Evolutionary conservation across 164 flowering plant species (phyloP).

Genomic region (Vitis cinerea): DNA sequence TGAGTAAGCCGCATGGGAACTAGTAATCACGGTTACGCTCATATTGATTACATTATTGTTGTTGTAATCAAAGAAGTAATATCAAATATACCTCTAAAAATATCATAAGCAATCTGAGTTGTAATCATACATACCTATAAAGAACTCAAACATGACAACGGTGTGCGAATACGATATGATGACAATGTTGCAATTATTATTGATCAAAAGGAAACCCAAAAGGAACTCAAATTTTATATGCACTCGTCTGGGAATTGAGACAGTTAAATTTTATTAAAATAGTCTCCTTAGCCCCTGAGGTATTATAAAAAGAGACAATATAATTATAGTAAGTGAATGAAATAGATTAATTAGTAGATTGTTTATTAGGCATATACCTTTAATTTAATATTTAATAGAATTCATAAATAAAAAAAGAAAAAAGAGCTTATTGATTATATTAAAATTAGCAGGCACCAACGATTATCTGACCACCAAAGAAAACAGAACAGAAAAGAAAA

Average conservation of each 20-base stretch:
- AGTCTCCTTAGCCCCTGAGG: no score
- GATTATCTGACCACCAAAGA: no score
- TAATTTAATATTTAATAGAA: no score
- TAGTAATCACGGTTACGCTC: conserved; percentile 6
- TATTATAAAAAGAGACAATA: no score
- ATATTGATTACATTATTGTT: conserved; percentile 4
- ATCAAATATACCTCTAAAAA: neutral
- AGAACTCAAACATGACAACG: conserved; percentile 6
- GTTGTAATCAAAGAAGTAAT: conserved; percentile 3
- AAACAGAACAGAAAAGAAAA: no score
- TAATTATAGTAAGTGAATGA: no score
- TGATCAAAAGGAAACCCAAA: conserved; percentile 14
- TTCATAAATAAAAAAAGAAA: no score
- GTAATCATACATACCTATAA: neutral
- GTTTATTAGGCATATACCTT: no score
- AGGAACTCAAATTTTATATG: conserved; percentile 13
- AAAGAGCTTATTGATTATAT: no score
- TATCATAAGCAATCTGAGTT: neutral
- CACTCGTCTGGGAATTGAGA: neutral
- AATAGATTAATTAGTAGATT: no score
- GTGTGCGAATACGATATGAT: conserved; percentile 10
- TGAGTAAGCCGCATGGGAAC: neutral
- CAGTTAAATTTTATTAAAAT: no score
- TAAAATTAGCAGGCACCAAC: no score
- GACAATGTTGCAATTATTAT: conserved; percentile 5